These are phyloP conservation scores for Aurantiochytrium sp. DNA, from an alignment of 108 stramenopile genomes.

Conservation along the genomic window DNA sequence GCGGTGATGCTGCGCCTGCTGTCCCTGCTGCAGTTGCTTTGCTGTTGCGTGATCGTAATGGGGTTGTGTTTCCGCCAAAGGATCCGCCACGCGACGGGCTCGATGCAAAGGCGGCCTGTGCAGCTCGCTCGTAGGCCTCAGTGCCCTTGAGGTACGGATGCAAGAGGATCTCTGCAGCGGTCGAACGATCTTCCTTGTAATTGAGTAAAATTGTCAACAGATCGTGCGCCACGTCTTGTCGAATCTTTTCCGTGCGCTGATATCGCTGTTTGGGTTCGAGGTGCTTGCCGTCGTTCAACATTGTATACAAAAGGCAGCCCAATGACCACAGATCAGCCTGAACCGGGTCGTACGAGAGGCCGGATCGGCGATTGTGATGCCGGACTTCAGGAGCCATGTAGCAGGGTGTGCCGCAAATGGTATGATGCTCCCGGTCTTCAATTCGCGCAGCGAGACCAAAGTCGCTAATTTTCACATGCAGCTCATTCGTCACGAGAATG, in stretches of 20 bases:
- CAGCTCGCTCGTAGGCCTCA: background rate
- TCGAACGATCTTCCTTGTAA: background rate
- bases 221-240: background rate
- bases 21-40: too few relatives aligned
- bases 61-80: too few relatives aligned
- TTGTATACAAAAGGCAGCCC: slow-evolving; percentile 4
- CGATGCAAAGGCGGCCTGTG: background rate
- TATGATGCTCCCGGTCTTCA: background rate
- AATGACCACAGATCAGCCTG: slow-evolving; percentile 1
- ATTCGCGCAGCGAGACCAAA: background rate
- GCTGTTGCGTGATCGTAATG: too few relatives aligned
- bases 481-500: background rate
- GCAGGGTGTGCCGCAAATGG: background rate
- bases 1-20: too few relatives aligned
- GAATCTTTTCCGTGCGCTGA: background rate
- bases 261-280: background rate
- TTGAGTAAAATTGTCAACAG: background rate
- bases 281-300: slow-evolving; percentile 10
- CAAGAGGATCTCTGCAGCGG: background rate
- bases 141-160: background rate
- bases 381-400: slow-evolving; percentile 5
- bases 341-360: background rate
- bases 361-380: background rate
- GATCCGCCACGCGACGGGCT: background rate
- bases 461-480: background rate